Evolutionary conservation across 768 basidiomycete species (phyloP).

Genomic region (Panaeolus papilionaceus): DNA sequence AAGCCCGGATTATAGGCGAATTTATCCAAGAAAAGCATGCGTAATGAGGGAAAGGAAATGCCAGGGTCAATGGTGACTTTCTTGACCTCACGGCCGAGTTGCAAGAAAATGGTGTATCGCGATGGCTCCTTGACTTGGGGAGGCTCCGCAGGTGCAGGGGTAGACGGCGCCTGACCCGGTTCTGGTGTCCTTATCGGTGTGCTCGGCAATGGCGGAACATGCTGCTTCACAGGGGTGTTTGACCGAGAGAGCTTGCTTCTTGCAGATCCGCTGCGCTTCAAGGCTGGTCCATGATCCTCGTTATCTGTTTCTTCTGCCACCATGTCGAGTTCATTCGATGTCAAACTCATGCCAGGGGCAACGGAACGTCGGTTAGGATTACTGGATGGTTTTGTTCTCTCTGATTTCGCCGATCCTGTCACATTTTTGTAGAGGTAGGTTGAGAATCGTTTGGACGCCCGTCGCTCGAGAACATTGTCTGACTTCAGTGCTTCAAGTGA

Average conservation of each 20-base stretch:
- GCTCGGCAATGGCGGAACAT: slow-evolving; percentile 56
- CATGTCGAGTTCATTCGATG: slow-evolving; percentile 68
- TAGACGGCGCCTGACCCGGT: slow-evolving; percentile 25
- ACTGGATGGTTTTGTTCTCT: slow-evolving; percentile 44
- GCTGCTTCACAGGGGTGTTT: slow-evolving; percentile 48
- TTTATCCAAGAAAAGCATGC: slow-evolving; percentile 91
- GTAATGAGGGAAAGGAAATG: slow-evolving; percentile 73
- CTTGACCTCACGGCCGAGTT: slow-evolving; percentile 90
- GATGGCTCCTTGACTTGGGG: slow-evolving; percentile 34
- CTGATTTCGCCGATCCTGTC: slow-evolving; percentile 63
- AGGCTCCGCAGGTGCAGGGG: slow-evolving; percentile 23
- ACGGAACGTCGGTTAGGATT: slow-evolving; percentile 72
- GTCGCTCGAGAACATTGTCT: slow-evolving; percentile 77
- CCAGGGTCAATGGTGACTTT: slow-evolving; percentile 77
- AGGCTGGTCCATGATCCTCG: slow-evolving; percentile 44
- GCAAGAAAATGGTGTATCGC: slow-evolving; percentile 81
- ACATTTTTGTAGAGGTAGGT: slow-evolving; percentile 95
- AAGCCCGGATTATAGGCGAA: slow-evolving; percentile 94
- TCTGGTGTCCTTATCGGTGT: slow-evolving; percentile 52
- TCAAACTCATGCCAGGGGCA: slow-evolving; percentile 59
- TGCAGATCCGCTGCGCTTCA: slow-evolving; percentile 27
- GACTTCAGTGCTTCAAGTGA: slow-evolving; percentile 90
- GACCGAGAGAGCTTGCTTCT: slow-evolving; percentile 38
- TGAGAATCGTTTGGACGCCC: slow-evolving; percentile 96
- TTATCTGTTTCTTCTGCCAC: slow-evolving; percentile 81